Conservation (phyloP, 2,329 filamentous ascomycete species). For the Pseudogymnoascus sp. region DNA sequence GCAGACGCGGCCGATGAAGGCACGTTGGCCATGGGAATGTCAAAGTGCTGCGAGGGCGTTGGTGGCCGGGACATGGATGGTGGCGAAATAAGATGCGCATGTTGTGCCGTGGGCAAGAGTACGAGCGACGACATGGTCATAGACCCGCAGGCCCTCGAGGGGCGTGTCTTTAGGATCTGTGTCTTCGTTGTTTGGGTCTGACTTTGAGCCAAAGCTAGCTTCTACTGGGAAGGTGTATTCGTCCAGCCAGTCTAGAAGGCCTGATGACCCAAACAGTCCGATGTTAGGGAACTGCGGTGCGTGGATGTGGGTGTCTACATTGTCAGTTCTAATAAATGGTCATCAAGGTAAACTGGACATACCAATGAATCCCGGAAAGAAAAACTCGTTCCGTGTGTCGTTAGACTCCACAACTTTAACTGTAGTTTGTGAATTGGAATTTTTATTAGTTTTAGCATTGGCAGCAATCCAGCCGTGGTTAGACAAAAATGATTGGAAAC, state of each 20-base stretch:
- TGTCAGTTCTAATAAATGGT: neutral
- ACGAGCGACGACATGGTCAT: slow-evolving; percentile 66
- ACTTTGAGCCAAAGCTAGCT: slow-evolving; percentile 39
- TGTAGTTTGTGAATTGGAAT: neutral
- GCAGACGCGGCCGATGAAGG: slow-evolving; percentile 84
- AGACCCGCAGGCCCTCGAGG: slow-evolving; percentile 55
- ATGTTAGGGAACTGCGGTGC: slow-evolving; percentile 48
- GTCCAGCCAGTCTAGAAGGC: slow-evolving; percentile 51
- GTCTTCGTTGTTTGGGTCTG: neutral
- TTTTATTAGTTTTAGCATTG: neutral
- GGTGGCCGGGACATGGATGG: slow-evolving; percentile 77
- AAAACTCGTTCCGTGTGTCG: slow-evolving; percentile 45
- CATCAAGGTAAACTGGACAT: slow-evolving; percentile 20
- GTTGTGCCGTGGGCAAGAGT: slow-evolving; percentile 89
- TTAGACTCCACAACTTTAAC: neutral
- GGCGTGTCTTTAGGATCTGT: slow-evolving; percentile 29
- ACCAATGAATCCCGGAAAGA: slow-evolving; percentile 79
- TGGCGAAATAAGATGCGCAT: slow-evolving; percentile 90
- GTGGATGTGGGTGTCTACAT: slow-evolving; percentile 55
- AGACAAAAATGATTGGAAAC: neutral
- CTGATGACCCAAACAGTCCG: slow-evolving; percentile 18
- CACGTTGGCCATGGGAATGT: slow-evolving; percentile 69
- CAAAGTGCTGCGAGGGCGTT: slow-evolving; percentile 88
- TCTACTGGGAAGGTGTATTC: slow-evolving; percentile 58
- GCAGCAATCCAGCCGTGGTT: neutral